A percentile compares a stretch with the other conserved stretches of the same genome.
These are phyloP conservation scores for Aureobasidium sp. DNA, from an alignment of 2,329 filamentous ascomycete species.

Conservation along the genomic window DNA sequence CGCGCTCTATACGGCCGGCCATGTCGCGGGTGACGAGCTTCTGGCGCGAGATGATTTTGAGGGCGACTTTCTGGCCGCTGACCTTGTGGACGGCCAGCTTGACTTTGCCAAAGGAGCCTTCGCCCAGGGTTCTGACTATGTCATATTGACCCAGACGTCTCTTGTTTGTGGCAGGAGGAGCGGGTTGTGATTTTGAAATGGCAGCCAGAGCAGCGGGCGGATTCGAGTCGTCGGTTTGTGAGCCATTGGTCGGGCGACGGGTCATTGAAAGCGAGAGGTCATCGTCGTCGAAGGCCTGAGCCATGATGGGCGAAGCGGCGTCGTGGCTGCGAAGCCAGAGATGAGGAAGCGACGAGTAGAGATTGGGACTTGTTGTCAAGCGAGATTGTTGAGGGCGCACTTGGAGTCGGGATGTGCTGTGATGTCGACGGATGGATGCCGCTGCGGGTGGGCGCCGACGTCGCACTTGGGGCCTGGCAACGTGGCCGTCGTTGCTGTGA, in stretches of 20 bases:
- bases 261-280: slow-evolving; percentile 35
- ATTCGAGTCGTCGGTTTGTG: slow-evolving; percentile 19
- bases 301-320: slow-evolving; percentile 25
- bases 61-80: slow-evolving; percentile 88
- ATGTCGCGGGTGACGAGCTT: slow-evolving; percentile 96
- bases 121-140: slow-evolving; percentile 81
- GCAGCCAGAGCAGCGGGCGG: neutral
- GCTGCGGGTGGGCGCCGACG: neutral
- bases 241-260: slow-evolving; percentile 18
- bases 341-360: neutral
- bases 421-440: neutral
- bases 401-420: neutral
- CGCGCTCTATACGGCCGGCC: slow-evolving; percentile 92
- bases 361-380: neutral
- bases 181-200: neutral
- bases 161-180: slow-evolving; percentile 12
- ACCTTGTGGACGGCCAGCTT: slow-evolving; percentile 91
- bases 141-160: slow-evolving; percentile 89
- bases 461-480: neutral
- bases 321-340: neutral
- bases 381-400: neutral
- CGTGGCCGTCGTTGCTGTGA: neutral
- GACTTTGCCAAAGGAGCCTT: slow-evolving; percentile 97
- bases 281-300: slow-evolving; percentile 34
- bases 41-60: slow-evolving; percentile 96